These are phyloP conservation scores for Sphaerobolus stellatus DNA, from an alignment of 1,284 basidiomycete species.

Conservation along the genomic window DNA sequence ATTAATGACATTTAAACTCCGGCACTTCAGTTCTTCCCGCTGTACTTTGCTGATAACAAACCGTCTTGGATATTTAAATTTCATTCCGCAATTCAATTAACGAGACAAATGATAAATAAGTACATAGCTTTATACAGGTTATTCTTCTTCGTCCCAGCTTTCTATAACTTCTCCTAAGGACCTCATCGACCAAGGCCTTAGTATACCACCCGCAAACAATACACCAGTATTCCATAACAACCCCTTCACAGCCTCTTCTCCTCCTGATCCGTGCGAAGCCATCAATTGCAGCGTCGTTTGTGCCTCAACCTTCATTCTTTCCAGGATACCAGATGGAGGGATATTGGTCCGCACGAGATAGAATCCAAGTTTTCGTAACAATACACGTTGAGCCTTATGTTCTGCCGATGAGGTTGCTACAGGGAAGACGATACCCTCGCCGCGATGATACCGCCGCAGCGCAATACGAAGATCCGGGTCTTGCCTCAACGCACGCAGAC, in stretches of 20 bases:
- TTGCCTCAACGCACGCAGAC: background rate
- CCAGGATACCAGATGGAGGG: constrained; percentile 2
- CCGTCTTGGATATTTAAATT: too few relatives aligned
- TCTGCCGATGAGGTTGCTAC: background rate
- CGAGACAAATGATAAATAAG: too few relatives aligned
- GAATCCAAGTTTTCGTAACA: constrained; percentile 6
- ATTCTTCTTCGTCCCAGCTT: background rate
- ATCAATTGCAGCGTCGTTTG: background rate
- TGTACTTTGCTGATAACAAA: too few relatives aligned
- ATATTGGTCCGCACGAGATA: constrained; percentile 13
- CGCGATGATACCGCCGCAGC: constrained; percentile 3
- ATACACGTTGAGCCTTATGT: background rate
- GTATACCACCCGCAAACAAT: constrained; percentile 10
- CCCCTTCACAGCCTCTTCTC: background rate
- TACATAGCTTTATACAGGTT: background rate
- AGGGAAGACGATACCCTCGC: background rate
- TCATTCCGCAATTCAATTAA: too few relatives aligned
- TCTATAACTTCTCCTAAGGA: constrained; percentile 4
- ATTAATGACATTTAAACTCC: too few relatives aligned
- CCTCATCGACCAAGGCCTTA: constrained; percentile 9
- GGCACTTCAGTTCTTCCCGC: too few relatives aligned
- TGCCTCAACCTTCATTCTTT: constrained; percentile 1
- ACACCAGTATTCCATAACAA: constrained; percentile 13
- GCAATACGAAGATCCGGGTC: background rate
- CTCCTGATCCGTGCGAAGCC: background rate